Conservation (phyloP, 768 basidiomycete genomes). For the Mycena epipterygia region DNA sequence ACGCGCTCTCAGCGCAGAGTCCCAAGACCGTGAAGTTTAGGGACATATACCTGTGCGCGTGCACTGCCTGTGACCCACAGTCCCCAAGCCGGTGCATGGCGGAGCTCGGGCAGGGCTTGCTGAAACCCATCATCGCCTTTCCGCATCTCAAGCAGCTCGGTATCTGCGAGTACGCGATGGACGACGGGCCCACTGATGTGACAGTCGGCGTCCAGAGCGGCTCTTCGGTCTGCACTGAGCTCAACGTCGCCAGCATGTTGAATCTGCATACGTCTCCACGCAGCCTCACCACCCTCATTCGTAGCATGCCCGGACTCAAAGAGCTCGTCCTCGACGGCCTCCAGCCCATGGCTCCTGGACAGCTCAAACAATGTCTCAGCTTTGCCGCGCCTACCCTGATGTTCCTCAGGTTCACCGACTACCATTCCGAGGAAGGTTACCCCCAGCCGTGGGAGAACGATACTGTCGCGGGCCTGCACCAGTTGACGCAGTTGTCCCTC, state of each 20-base stretch:
- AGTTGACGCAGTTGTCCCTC: conserved; percentile 25
- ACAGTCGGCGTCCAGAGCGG: neutral
- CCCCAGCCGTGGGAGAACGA: conserved; percentile 29
- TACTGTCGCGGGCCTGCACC: conserved; percentile 5
- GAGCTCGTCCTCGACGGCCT: conserved; percentile 32
- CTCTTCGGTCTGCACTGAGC: conserved; percentile 28
- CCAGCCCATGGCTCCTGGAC: neutral
- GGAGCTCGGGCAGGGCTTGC: conserved; percentile 20
- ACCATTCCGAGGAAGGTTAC: neutral
- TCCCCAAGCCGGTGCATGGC: neutral
- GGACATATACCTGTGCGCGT: conserved; percentile 16
- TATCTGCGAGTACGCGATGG: neutral
- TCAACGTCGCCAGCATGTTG: conserved; percentile 23
- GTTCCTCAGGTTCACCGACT: conserved; percentile 27
- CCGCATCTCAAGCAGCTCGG: conserved; percentile 33
- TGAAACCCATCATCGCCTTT: conserved; percentile 30
- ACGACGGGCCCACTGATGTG: conserved; percentile 3
- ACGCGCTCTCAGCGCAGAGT: conserved; percentile 10
- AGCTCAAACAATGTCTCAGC: conserved; percentile 25
- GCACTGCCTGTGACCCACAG: conserved; percentile 1
- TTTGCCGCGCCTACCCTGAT: conserved; percentile 19
- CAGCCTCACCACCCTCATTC: conserved; percentile 15
- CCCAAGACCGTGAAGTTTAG: conserved; percentile 21
- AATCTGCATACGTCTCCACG: neutral
- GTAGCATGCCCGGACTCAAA: conserved; percentile 24